Base-by-base conservation (phyloP, 768 basidiomycete species). In the Agaricus bisporus region DNA sequence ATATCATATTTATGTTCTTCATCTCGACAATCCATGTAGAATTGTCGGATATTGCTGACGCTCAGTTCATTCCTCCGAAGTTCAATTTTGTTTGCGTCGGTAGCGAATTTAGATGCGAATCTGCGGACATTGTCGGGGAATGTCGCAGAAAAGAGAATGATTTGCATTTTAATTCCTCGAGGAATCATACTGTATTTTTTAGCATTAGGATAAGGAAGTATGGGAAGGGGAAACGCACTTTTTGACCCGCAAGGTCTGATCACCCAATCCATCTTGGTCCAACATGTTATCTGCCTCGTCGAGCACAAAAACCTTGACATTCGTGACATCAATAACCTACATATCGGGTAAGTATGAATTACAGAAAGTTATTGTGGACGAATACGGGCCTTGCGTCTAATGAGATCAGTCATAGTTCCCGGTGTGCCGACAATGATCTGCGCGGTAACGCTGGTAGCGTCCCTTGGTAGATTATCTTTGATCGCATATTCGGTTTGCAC, bases 271-370 rank as follows among this genome's bases (percentile, higher is more conserved):
- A 66, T 94, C 91, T 63, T 92, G 85, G 65, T 95, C 94, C 60
- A 99, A 75, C 95, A 98, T 98, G 70, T 98, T 97, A 70, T 99
- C 97, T 37, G 97, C 97, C 70, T 99, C 97, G 64, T 99, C 97
- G 7, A 98, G 76, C 3, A 98, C 95, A 53, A 98, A 92, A 3
- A 95, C 90, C 64, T 91, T 91, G 67, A 99, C 79, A 28, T 85
- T 75, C 45, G 77, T 79, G 14, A 86, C 73, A 63, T 98, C 91
- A 54, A 98, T 78, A 41, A 92, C 71, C 73, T 74, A 25, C 20
- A 41, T 25, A 32, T 44, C 17, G 11, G 17, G 38, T 32, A 2
- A 54, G 10, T 10, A 20, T 3, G 10, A 20, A 18, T 20, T n/a
- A 51, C n/a, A 36, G 22, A 48, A 41, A 20, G 32, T 20, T 39